These are phyloP conservation scores for Apiotrichum akiyoshidainum DNA, from an alignment of 1,284 basidiomycete genomes.

Conservation along the genomic window DNA sequence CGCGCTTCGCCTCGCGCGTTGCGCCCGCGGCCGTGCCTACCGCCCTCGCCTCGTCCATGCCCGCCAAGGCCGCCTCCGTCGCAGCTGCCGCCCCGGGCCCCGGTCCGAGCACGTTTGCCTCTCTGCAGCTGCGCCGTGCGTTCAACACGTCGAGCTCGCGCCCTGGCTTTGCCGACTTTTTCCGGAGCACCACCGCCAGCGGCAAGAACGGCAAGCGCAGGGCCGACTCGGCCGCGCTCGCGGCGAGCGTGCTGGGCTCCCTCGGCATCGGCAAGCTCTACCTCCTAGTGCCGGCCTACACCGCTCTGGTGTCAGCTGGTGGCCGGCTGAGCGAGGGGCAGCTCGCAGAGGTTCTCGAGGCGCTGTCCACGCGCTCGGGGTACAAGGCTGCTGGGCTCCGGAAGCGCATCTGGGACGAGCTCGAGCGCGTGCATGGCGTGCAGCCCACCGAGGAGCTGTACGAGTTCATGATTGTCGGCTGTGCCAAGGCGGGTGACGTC, in stretches of 20 bases:
- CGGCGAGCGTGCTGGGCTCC: slow-evolving; percentile 1
- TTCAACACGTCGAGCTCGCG: background rate
- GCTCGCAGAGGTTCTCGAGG: background rate
- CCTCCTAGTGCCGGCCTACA: slow-evolving; percentile 7
- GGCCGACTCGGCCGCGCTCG: background rate
- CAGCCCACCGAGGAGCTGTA: background rate
- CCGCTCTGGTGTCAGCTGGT: slow-evolving; percentile 1
- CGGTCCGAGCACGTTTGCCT: background rate
- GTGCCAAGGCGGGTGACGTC: background rate
- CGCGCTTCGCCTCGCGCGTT: background rate
- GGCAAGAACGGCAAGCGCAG: background rate
- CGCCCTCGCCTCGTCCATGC: no score
- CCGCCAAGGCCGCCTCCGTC: background rate
- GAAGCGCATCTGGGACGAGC: slow-evolving; percentile 19
- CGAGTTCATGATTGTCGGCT: background rate
- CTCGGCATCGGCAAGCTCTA: slow-evolving; percentile 3
- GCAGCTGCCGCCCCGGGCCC: slow-evolving; percentile 12
- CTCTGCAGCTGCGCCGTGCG: slow-evolving; percentile 4
- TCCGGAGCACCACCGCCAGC: background rate
- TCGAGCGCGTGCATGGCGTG: slow-evolving; percentile 3
- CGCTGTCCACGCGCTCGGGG: background rate
- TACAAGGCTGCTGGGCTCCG: slow-evolving; percentile 11
- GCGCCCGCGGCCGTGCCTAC: slow-evolving; percentile 12
- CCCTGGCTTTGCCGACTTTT: slow-evolving; percentile 4
- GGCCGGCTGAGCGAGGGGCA: background rate